A percentile compares a stretch with the other conserved stretches of the same genome.
phyloP scores from a whole-genome alignment of 208 protist species.

The Crithidia fasciculata region DNA sequence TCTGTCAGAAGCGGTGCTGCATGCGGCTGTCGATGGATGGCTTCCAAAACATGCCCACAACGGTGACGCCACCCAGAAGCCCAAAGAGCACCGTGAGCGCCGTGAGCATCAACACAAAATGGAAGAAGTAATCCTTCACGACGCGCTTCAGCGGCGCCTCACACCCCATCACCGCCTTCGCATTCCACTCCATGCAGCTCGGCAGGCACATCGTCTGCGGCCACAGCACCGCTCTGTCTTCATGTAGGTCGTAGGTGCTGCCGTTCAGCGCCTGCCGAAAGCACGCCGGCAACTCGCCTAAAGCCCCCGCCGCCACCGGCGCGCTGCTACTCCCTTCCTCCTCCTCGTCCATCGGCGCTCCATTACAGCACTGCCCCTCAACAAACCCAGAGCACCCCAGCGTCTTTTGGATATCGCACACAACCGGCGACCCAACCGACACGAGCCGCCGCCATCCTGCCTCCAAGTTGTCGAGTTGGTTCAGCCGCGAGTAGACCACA shows the following conservation, averaged over 20 bases:
- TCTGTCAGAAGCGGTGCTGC: conserved; percentile 23
- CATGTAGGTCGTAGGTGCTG: conserved; percentile 43
- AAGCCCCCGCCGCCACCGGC: neutral
- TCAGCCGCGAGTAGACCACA: conserved; percentile 3
- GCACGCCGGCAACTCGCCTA: conserved; percentile 21
- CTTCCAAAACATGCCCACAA: conserved; percentile 16
- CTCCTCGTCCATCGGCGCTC: conserved; percentile 17
- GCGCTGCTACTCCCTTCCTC: neutral
- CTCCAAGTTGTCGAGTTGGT: conserved; percentile 10
- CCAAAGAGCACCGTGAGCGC: conserved; percentile 10
- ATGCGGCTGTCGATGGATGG: conserved; percentile 12
- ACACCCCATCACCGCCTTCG: conserved; percentile 14
- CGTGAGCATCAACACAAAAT: neutral
- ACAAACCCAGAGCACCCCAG: conserved; percentile 59
- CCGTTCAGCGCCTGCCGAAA: conserved; percentile 42
- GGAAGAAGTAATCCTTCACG: conserved; percentile 14
- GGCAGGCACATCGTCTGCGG: conserved; percentile 35
- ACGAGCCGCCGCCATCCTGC: conserved; percentile 36
- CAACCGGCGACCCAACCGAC: conserved; percentile 5
- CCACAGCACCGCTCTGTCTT: conserved; percentile 33
- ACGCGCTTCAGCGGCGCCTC: conserved; percentile 18
- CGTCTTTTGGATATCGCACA: conserved; percentile 44
- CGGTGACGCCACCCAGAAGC: neutral
- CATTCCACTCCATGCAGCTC: conserved; percentile 25
- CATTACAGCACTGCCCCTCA: conserved; percentile 45